Evolutionary conservation across 2,329 filamentous ascomycete species (phyloP).

Genomic region (Cladosporium sp.): DNA sequence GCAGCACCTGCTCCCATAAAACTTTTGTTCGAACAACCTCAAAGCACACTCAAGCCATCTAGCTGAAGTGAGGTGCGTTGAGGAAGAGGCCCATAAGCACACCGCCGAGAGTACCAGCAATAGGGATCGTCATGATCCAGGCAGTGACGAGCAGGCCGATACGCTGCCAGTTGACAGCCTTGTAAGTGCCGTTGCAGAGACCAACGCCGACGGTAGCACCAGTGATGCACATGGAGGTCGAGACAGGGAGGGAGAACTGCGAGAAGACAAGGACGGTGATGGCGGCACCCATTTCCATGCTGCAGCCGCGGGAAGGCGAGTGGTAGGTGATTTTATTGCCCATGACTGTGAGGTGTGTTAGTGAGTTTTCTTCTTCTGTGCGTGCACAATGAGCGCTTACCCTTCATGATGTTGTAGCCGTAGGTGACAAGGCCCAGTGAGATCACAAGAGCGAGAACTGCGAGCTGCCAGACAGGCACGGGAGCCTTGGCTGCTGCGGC

Average conservation of each 20-base stretch:
- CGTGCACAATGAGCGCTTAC: slow-evolving; percentile 54
- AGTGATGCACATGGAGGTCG: slow-evolving; percentile 66
- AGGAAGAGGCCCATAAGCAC: slow-evolving; percentile 64
- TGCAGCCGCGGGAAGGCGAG: slow-evolving; percentile 61
- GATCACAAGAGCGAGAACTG: slow-evolving; percentile 61
- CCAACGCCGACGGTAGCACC: slow-evolving; percentile 65
- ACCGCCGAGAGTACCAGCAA: slow-evolving; percentile 60
- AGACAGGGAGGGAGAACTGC: slow-evolving; percentile 63
- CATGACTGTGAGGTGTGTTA: slow-evolving; percentile 38
- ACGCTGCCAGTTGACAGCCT: slow-evolving; percentile 65
- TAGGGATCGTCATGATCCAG: slow-evolving; percentile 64
- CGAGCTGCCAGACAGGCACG: slow-evolving; percentile 76
- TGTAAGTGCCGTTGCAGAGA: slow-evolving; percentile 60
- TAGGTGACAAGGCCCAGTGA: slow-evolving; percentile 63
- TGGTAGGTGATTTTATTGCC: slow-evolving; percentile 63
- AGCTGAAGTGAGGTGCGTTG: slow-evolving; percentile 55
- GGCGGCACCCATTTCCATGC: slow-evolving; percentile 63
- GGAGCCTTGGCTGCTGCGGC: slow-evolving; percentile 60
- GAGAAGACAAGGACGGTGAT: slow-evolving; percentile 67
- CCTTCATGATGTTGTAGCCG: slow-evolving; percentile 66
- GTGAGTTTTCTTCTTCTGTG: neutral
- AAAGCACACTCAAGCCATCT: neutral
- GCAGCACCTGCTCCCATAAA: neutral
- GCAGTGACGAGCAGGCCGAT: slow-evolving; percentile 61
- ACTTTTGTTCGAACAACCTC: neutral